Conservation (phyloP, 2,329 filamentous ascomycete genomes). For the Cordyceps javanica region DNA sequence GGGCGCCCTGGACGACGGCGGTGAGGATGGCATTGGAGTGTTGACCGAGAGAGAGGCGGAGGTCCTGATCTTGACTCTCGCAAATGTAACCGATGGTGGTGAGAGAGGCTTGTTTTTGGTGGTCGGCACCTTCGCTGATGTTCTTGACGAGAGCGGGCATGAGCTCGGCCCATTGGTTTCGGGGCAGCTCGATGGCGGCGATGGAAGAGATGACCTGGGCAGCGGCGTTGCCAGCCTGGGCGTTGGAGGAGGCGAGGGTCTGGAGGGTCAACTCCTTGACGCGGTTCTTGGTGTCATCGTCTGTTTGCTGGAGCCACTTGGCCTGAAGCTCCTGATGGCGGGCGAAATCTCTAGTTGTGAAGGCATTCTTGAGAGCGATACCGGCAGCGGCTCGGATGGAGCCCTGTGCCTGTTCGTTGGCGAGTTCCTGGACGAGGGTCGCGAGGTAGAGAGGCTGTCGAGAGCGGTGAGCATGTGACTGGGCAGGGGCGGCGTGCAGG, state of each 20-base stretch:
- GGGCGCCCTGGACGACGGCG: constrained; percentile 92
- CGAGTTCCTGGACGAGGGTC: constrained; percentile 87
- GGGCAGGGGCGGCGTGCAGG: constrained; percentile 12
- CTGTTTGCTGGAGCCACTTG: constrained; percentile 85
- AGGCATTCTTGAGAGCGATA: constrained; percentile 96
- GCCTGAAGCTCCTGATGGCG: constrained; percentile 85
- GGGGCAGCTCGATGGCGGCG: constrained; percentile 88
- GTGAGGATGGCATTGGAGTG: constrained; percentile 98
- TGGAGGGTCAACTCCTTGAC: constrained; percentile 89
- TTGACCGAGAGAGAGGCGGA: constrained; percentile 70
- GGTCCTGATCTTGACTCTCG: constrained; percentile 84
- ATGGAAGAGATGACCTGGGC: constrained; percentile 95
- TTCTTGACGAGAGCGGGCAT: constrained; percentile 87
- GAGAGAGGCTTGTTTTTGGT: constrained; percentile 90
- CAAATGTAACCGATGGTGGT: constrained; percentile 98
- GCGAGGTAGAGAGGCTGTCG: constrained; percentile 81
- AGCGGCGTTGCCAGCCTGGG: constrained; percentile 78
- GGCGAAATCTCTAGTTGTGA: constrained; percentile 83
- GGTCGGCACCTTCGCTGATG: constrained; percentile 77
- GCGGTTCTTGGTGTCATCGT: constrained; percentile 72
- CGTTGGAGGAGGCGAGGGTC: constrained; percentile 73
- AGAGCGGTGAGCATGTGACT: constrained; percentile 22
- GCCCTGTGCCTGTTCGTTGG: constrained; percentile 77
- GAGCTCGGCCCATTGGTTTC: constrained; percentile 87
- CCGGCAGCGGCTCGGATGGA: constrained; percentile 90